Evolutionary conservation across 225 moss, liverwort and hornwort species (phyloP).

Genomic region (Climacium dendroides): DNA sequence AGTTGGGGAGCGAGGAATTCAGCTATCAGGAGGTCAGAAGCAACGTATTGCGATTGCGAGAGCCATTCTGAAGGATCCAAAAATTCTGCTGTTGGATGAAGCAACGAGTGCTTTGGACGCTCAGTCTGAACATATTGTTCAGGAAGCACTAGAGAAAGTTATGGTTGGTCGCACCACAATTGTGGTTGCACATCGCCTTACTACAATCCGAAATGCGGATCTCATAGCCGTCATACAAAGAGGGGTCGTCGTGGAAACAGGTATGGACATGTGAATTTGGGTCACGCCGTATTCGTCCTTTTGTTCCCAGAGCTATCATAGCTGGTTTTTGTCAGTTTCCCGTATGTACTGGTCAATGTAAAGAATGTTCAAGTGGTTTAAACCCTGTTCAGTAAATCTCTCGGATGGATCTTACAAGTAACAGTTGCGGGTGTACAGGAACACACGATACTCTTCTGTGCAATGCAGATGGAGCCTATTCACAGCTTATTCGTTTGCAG

Average conservation of each 20-base stretch:
- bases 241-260: slow-evolving; percentile 85
- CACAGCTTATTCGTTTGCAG: too few relatives aligned
- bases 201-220: slow-evolving; percentile 79
- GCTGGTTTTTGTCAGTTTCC: neutral
- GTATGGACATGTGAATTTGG: slow-evolving; percentile 4
- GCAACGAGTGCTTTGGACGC: slow-evolving; percentile 97
- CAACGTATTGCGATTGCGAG: slow-evolving; percentile 94
- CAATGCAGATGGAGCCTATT: too few relatives aligned
- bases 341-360: neutral
- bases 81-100: slow-evolving; percentile 76
- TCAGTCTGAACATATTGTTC: slow-evolving; percentile 74
- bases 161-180: slow-evolving; percentile 85
- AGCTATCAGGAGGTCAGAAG: slow-evolving; percentile 95
- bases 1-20: slow-evolving; percentile 89
- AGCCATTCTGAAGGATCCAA: slow-evolving; percentile 83
- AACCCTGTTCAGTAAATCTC: too few relatives aligned
- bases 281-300: neutral
- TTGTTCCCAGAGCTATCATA: neutral
- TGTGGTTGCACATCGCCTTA: slow-evolving; percentile 84
- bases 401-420: neutral
- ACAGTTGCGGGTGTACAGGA: too few relatives aligned
- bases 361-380: neutral
- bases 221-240: slow-evolving; percentile 84
- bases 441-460: too few relatives aligned
- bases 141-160: slow-evolving; percentile 77